Percentiles rank a stretch among this genome's conserved stretches.
Conservation (phyloP, 2,329 filamentous ascomycete species). For the Kalmusia sp. region DNA sequence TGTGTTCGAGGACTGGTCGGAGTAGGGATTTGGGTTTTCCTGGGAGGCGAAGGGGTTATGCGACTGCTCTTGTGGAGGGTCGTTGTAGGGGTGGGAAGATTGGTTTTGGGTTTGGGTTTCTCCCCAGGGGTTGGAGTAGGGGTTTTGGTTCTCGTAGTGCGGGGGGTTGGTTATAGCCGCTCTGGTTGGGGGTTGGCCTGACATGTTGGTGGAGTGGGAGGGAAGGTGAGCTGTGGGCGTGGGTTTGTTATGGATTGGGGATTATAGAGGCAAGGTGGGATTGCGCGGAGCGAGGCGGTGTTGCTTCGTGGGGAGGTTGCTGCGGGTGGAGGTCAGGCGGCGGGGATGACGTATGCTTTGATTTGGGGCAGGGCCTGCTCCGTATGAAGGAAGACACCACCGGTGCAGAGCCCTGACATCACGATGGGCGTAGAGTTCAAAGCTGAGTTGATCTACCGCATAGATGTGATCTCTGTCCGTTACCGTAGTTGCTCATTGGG, state of each 20-base stretch:
- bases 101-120: neutral
- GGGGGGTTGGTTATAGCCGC: conserved; percentile 3
- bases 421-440: too few relatives aligned
- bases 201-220: neutral
- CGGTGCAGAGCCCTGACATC: too few relatives aligned
- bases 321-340: neutral
- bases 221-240: neutral
- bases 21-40: neutral
- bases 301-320: neutral
- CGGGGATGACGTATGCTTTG: conserved; percentile 9
- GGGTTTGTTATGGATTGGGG: neutral
- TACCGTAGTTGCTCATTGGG: too few relatives aligned
- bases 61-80: too few relatives aligned
- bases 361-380: conserved; percentile 4
- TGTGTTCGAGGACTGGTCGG: neutral
- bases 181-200: neutral
- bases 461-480: too few relatives aligned
- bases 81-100: neutral
- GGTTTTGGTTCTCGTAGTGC: conserved; percentile 7
- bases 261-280: neutral
- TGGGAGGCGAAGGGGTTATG: neutral
- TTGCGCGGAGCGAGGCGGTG: conserved; percentile 9
- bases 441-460: too few relatives aligned
- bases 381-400: neutral
- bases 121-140: conserved; percentile 9